Base-by-base conservation (phyloP, 163 green algal species). In the Prototheca wickerhamii region DNA sequence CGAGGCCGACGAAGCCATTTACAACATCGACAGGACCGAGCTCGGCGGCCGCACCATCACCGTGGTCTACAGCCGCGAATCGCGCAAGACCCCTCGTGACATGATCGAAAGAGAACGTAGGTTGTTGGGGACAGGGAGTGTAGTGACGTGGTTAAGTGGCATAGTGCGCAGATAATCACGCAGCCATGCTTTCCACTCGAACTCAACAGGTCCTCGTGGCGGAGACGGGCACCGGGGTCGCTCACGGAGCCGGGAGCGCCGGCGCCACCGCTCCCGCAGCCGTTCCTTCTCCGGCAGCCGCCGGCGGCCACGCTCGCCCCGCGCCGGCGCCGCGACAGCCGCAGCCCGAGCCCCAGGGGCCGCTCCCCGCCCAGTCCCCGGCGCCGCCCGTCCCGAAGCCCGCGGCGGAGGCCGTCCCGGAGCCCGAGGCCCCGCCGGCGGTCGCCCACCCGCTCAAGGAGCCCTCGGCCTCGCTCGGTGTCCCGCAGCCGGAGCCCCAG, bases 21-120 rank as follows among this genome's bases (percentile, higher is more conserved):
- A 88, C 37, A 95, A 96, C 74, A 70, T 98, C 37, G 88, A 91
- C 66, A 77, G 81, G 40, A 74, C 79, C n/a, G 86, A 95, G 10
- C 35, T 83, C 28, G 83, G 84, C 61, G 91, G 91, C 28, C 72
- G 92, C n/a, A 71, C 71, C 25, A 77, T 98, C 29, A 60, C 53
- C 29, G 53, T 60, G 23, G 20, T 35, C 2, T 21, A 35, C 30
- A 60, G 53, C 23, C 76, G 79, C 55, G 78, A 89, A 65, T 72
- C 58, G 6, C 76, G 83, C 63, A 89, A 89, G 68, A 86, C 83
- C 3, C 83, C 83, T 0, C 63, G 72, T 8, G 83, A 89, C 54
- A 89, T 89, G 83, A 21, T 55, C 44, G 55, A 49, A 28, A 37
- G 66, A 1, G 65, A 79, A 35, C 21, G 30, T 35, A 25, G n/a